Base-by-base conservation (phyloP, 768 basidiomycete genomes). In the Mycena kentingensis region DNA sequence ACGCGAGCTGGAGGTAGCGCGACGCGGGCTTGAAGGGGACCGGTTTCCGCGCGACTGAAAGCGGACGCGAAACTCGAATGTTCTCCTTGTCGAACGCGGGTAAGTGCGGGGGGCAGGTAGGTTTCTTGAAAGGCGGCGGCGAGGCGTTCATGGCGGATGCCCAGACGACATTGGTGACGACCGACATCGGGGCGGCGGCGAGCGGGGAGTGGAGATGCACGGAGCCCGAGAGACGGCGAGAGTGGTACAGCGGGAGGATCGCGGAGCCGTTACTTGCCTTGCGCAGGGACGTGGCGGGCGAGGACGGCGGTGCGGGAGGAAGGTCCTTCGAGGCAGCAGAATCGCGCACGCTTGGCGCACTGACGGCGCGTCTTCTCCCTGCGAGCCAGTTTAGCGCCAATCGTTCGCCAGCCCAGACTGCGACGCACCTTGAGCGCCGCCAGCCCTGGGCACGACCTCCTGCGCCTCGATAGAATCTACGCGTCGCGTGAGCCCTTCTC, bases 1-100 rank as follows among this genome's bases (percentile, higher is more conserved):
- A 3, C 22, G 48, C 36, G 11, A 53, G 32, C 36, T 46, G 34
- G 25, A 58, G 25, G 43, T 53, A 50, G 10, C 51, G 56, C 21
- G 41, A 42, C 7, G 41, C 41, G 26, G 41, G 22, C 25, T 42
- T 42, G 41, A 42, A 42, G 5, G 41, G 22, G 12, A 42, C 12
- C 13, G 41, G 41, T 19, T 42, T 42, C 22, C 41, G 41, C 11
- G 5, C 7, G 37, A 39, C 37, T 10, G 37, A 22, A 15, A 10
- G 21, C n/a, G n/a, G 8, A 19, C 37, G 13, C 11, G 37, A 32
- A 16, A 39, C 37, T 39, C 5, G 19, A 26, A 25, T 8, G 25
- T 42, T 42, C 41, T 42, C 41, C 24, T 42, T 26, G 41, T 42
- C n/a, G n/a, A n/a, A n/a, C n/a, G n/a, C n/a, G 8, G 49, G 37